Evolutionary conservation across 768 basidiomycete species (phyloP).

Genomic region (Termitomyces sp.): DNA sequence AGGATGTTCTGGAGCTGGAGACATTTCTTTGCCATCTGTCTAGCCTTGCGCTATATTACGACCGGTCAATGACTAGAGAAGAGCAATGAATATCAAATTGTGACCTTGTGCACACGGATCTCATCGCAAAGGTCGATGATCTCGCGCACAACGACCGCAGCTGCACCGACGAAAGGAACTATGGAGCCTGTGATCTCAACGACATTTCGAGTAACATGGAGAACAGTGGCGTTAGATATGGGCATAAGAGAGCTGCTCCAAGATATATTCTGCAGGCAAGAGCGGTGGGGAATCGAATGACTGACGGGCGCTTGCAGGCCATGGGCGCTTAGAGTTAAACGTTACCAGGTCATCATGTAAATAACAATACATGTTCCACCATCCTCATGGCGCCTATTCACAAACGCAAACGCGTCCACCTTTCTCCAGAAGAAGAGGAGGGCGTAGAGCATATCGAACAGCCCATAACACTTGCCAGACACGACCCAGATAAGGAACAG

Average conservation of each 20-base stretch:
- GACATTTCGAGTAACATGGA: slow-evolving; percentile 3
- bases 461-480: slow-evolving; percentile 10
- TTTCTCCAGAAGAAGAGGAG: slow-evolving; percentile 24
- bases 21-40: slow-evolving; percentile 38
- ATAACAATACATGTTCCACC: not conserved
- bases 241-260: not conserved
- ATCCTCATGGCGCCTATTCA: slow-evolving; percentile 22
- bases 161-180: slow-evolving; percentile 40
- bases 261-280: not conserved
- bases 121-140: slow-evolving; percentile 42
- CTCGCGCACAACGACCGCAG: slow-evolving; percentile 35
- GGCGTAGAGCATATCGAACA: slow-evolving; percentile 19
- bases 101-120: slow-evolving; percentile 45
- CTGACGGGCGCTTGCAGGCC: slow-evolving; percentile 1
- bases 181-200: slow-evolving; percentile 39
- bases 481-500: slow-evolving; percentile 43
- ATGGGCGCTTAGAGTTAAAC: not conserved
- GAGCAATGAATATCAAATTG: not conserved
- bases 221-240: not conserved
- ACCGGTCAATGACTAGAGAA: not conserved
- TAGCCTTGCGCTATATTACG: slow-evolving; percentile 31
- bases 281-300: slow-evolving; percentile 6
- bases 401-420: slow-evolving; percentile 45
- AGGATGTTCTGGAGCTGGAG: slow-evolving; percentile 31
- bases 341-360: not conserved